phyloP scores from a whole-genome alignment of 2,329 filamentous ascomycete species.

The Botrytis tulipae region DNA sequence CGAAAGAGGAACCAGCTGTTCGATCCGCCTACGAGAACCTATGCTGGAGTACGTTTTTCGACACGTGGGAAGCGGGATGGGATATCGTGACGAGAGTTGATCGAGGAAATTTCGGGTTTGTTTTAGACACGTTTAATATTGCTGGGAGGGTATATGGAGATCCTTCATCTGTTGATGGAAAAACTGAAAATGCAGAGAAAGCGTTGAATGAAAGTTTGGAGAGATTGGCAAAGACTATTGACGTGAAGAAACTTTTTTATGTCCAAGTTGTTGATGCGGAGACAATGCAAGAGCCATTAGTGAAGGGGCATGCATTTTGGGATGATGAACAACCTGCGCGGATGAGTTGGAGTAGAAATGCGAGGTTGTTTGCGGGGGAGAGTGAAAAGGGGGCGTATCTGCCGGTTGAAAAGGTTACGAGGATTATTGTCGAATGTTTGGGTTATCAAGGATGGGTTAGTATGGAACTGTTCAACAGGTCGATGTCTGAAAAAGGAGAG shows the following conservation, averaged over 20 bases:
- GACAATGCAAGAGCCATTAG: conserved; percentile 55
- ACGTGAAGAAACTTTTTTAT: conserved; percentile 67
- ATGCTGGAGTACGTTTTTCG: conserved; percentile 66
- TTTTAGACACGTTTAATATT: conserved; percentile 76
- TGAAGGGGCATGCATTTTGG: conserved; percentile 55
- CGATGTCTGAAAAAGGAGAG: conserved; percentile 46
- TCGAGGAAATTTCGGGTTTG: conserved; percentile 64
- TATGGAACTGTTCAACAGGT: conserved; percentile 58
- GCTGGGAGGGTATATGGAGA: conserved; percentile 68
- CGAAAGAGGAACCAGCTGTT: conserved; percentile 52
- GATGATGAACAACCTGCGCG: conserved; percentile 54
- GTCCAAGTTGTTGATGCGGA: conserved; percentile 76
- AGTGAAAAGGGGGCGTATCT: conserved; percentile 53
- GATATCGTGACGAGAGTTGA: conserved; percentile 63
- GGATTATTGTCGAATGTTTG: conserved; percentile 49
- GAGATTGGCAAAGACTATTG: conserved; percentile 41
- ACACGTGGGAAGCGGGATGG: conserved; percentile 72
- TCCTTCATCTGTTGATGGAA: conserved; percentile 52
- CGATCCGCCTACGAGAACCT: conserved; percentile 72
- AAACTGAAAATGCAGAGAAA: conserved; percentile 53
- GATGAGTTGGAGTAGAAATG: conserved; percentile 79
- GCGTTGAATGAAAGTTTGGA: conserved; percentile 45
- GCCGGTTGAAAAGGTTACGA: conserved; percentile 51
- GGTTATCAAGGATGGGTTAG: conserved; percentile 58
- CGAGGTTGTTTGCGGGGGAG: conserved; percentile 66